Evolutionary conservation across 139 green algal species (phyloP), one percentile per base, ranked within the genome.

Genomic region (Coelastrella sp.): DNA sequence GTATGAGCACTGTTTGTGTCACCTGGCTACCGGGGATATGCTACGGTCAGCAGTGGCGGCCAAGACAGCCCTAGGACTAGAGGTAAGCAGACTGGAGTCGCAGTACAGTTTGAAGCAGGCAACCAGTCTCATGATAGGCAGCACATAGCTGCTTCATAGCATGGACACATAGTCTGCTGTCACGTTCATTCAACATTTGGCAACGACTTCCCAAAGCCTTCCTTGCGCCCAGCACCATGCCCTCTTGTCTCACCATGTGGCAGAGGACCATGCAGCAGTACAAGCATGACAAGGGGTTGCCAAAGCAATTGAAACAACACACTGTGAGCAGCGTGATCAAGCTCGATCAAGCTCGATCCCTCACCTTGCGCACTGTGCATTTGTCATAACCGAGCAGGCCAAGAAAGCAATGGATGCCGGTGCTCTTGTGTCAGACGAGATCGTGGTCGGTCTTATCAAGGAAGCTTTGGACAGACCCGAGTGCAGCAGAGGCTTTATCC

Each of bases 381-480:
- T n/a, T n/a, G n/a, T n/a, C n/a, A n/a, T n/a, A n/a, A n/a, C n/a
- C 38, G 35, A 57, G 67, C 67, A 96, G 93, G 96, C 97, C 48
- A 99, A 99, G 90, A 97, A 98, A 85, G 96, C 96, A 0, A 99
- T 99, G 97, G 96, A 99, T 5, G 79, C 91, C 30, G 96, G 96
- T 11, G 95, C 90, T 3, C 93, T 99, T 19, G 97, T 99, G 15
- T 93, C 89, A 11, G 97, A 99, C 81, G 96, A 99, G 23, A 95
- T 99, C 41, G 97, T 99, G 45, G 93, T 99, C 30, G 96, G 97
- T 21, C 93, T 99, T 32, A 99, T 99, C 62, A 94, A 93, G 51
- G 96, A 99, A 74, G 77, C 60, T 0, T 41, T 84, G n/a, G 41
- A 73, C 77, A 84, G 79, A 68, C 92, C 97, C 0, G 96, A 98